Evolutionary conservation across 768 basidiomycete genomes (phyloP).

Genomic region (Termitomyces sp.): DNA sequence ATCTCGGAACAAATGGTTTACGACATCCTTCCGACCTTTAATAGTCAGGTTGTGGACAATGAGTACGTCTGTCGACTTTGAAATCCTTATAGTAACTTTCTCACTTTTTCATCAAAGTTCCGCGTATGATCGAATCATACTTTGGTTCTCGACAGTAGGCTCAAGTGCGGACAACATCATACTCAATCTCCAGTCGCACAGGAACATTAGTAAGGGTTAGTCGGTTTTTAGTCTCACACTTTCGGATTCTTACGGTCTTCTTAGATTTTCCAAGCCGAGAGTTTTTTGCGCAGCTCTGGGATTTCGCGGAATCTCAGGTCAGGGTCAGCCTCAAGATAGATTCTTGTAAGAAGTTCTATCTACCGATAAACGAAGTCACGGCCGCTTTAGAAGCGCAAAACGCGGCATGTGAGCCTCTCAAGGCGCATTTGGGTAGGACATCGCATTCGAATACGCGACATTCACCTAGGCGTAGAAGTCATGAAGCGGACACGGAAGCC

Average conservation of each 20-base stretch:
- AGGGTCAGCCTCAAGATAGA: slow-evolving; percentile 14
- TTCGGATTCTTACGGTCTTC: neutral
- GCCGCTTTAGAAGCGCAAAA: slow-evolving; percentile 31
- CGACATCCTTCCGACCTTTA: slow-evolving; percentile 32
- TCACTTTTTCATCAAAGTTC: slow-evolving; percentile 27
- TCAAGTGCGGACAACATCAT: slow-evolving; percentile 32
- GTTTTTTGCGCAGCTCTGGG: slow-evolving; percentile 48
- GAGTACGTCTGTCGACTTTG: slow-evolving; percentile 10
- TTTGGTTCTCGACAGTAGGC: slow-evolving; percentile 38
- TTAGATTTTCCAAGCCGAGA: slow-evolving; percentile 44
- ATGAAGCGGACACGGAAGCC: slow-evolving; percentile 38
- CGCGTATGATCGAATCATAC: slow-evolving; percentile 33
- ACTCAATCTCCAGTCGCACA: slow-evolving; percentile 40
- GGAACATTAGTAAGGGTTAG: slow-evolving; percentile 44
- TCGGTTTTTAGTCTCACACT: neutral
- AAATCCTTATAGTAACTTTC: slow-evolving; percentile 3
- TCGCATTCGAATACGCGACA: slow-evolving; percentile 41
- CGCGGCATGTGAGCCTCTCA: slow-evolving; percentile 27
- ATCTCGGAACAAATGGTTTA: slow-evolving; percentile 20
- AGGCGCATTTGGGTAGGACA: slow-evolving; percentile 34
- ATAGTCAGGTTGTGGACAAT: slow-evolving; percentile 19
- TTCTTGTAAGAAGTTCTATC: slow-evolving; percentile 19
- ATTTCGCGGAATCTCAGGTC: slow-evolving; percentile 33
- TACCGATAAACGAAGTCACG: slow-evolving; percentile 29
- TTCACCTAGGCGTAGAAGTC: slow-evolving; percentile 43